Evolutionary conservation across 805 yeast species (phyloP).

Genomic region (Pichia phayaonensis): DNA sequence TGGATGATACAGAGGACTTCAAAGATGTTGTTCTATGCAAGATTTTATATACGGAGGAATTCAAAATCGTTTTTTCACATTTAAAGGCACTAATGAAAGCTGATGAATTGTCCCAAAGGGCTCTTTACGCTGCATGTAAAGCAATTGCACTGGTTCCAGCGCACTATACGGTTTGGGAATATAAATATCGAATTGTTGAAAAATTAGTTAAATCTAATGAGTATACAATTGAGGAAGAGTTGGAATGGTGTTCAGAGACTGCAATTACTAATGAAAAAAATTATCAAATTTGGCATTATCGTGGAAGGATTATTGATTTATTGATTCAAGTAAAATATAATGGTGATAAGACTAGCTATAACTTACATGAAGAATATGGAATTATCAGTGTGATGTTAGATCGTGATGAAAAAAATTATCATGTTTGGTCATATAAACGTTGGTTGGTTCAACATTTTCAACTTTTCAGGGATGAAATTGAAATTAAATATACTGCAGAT

Average conservation of each 20-base stretch:
- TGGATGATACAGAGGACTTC: slow-evolving; percentile 1
- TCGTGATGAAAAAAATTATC: slow-evolving; percentile 85
- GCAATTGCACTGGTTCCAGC: slow-evolving; percentile 73
- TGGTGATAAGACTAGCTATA: slow-evolving; percentile 21
- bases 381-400: slow-evolving; percentile 60
- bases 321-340: slow-evolving; percentile 6
- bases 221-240: slow-evolving; percentile 41
- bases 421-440: slow-evolving; percentile 89
- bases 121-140: slow-evolving; percentile 54
- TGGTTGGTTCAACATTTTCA: slow-evolving; percentile 65
- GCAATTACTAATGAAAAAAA: slow-evolving; percentile 79
- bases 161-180: slow-evolving; percentile 87
- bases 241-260: slow-evolving; percentile 71
- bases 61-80: slow-evolving; percentile 50
- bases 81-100: slow-evolving; percentile 50
- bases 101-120: slow-evolving; percentile 63
- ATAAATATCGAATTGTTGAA: slow-evolving; percentile 46
- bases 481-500: slow-evolving; percentile 41
- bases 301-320: slow-evolving; percentile 53
- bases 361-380: slow-evolving; percentile 48
- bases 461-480: slow-evolving; percentile 38
- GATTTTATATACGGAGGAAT: slow-evolving; percentile 68
- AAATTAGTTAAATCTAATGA: slow-evolving; percentile 21
- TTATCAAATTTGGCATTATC: slow-evolving; percentile 96
- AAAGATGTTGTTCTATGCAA: slow-evolving; percentile 37